Evolutionary conservation across 805 yeast species (phyloP), one percentile per base, ranked within the genome.

Genomic region (Grigorovia jiainica): DNA sequence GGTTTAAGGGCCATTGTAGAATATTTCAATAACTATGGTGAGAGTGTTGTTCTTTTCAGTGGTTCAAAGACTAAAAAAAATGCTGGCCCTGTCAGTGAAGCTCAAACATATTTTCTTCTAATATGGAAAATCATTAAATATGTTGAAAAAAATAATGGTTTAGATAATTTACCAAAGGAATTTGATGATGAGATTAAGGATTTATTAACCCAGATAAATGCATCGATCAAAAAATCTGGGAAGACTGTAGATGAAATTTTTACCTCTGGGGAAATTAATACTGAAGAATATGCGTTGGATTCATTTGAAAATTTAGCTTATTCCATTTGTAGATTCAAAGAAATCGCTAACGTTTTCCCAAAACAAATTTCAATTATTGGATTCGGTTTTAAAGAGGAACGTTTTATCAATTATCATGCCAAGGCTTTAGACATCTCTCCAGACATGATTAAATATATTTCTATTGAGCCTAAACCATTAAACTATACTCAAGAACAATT

Each of bases 221-320:
- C 1, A 15, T 39, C 33, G 25, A 18, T 47, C 34, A 38, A 37
- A 23, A 40, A 46, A 4, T 39, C 29, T 23, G 39, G 44, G 6
- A 20, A 49, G 7, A 39, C 47, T 4, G 30, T 49, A 9, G 46
- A 49, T 16, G 52, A 45, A n/a, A 29, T 55, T 33, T 47, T 51
- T 35, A 38, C 38, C 17, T 21, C 40, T 17, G 31, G 41, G 4
- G 48, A 55, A 21, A 59, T 80, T 0, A 46, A 66, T 5, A 61
- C 78, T 1, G 95, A 85, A 53, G 89, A 82, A 49, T 80, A 59
- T 55, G 87, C 95, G 0, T 63, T 86, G 32, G 95, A 85, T 58
- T 82, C 92, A 1, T 80, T 80, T 54, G 94, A 85, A 54, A 85
- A 85, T 57, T 72, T 84, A 5, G 45, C 82, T 3, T 82, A 76